Percentiles rank a stretch among this genome's conserved stretches.
phyloP scores from a whole-genome alignment of 257 asterid genomes.

The Plantago ovata region DNA sequence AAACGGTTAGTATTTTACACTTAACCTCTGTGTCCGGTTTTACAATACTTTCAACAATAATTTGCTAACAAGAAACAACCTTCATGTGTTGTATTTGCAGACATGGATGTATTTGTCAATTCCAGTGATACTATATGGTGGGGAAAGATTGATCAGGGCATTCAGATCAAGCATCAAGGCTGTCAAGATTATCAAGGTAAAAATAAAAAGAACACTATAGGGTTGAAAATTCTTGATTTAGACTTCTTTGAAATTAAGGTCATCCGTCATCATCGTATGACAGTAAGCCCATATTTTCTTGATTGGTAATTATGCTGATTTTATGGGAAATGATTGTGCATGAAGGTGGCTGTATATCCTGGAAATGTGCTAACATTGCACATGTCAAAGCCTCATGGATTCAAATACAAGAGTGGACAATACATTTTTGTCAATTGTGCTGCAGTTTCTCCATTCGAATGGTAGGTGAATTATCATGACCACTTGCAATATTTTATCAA shows the following conservation, averaged over 20 bases:
- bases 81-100: conserved; percentile 28
- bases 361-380: conserved; percentile 83
- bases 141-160: conserved; percentile 68
- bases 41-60: neutral
- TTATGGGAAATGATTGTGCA: neutral
- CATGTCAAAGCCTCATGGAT: conserved; percentile 90
- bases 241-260: too few relatives aligned
- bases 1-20: conserved; percentile 45
- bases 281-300: too few relatives aligned
- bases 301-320: too few relatives aligned
- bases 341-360: conserved; percentile 79
- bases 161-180: conserved; percentile 71
- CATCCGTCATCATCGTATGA: too few relatives aligned
- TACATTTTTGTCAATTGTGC: conserved; percentile 88
- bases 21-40: neutral
- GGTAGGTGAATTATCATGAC: conserved; percentile 42
- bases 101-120: conserved; percentile 84
- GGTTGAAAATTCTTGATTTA: too few relatives aligned
- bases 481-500: neutral
- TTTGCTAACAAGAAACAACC: too few relatives aligned
- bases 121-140: conserved; percentile 54
- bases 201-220: neutral
- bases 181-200: conserved; percentile 71
- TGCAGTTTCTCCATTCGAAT: conserved; percentile 90
- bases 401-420: conserved; percentile 80